These are phyloP conservation scores for Martensiomyces pterosporus DNA, from an alignment of 192 early-diverging fungal genomes.

Conservation along the genomic window DNA sequence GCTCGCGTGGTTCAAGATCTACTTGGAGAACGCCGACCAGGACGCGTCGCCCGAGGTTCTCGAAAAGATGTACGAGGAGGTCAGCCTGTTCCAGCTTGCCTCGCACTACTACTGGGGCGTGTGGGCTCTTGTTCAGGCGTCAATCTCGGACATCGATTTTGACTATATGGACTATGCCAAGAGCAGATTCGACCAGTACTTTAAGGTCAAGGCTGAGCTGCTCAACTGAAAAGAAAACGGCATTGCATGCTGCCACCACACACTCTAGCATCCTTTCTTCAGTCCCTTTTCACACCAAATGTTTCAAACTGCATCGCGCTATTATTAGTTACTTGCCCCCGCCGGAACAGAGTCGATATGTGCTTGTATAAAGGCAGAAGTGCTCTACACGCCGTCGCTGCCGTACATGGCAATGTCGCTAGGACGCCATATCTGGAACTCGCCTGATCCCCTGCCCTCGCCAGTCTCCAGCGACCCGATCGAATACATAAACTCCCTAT, in stretches of 20 bases:
- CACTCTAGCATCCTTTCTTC: slow-evolving; percentile 1
- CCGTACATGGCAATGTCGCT: slow-evolving; percentile 3
- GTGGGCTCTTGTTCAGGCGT: slow-evolving; percentile 78
- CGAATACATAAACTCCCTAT: slow-evolving; percentile 20
- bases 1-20: slow-evolving; percentile 69
- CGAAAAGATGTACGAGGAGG: slow-evolving; percentile 67
- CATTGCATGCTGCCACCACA: too few species aligned
- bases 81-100: slow-evolving; percentile 77
- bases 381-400: too few species aligned
- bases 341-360: too few species aligned
- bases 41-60: slow-evolving; percentile 53
- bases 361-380: too few species aligned
- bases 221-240: slow-evolving; percentile 5
- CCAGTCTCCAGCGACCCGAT: slow-evolving; percentile 43
- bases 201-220: slow-evolving; percentile 42
- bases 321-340: too few species aligned
- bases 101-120: slow-evolving; percentile 93
- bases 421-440: slow-evolving; percentile 47
- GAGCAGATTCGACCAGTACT: slow-evolving; percentile 76
- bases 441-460: slow-evolving; percentile 6
- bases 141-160: slow-evolving; percentile 91
- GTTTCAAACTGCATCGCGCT: too few species aligned
- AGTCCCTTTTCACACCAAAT: slow-evolving; percentile 1
- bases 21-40: slow-evolving; percentile 52
- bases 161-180: slow-evolving; percentile 89